Evolutionary conservation across 768 basidiomycete species (phyloP).

Genomic region (Fistulinella prunicolor): DNA sequence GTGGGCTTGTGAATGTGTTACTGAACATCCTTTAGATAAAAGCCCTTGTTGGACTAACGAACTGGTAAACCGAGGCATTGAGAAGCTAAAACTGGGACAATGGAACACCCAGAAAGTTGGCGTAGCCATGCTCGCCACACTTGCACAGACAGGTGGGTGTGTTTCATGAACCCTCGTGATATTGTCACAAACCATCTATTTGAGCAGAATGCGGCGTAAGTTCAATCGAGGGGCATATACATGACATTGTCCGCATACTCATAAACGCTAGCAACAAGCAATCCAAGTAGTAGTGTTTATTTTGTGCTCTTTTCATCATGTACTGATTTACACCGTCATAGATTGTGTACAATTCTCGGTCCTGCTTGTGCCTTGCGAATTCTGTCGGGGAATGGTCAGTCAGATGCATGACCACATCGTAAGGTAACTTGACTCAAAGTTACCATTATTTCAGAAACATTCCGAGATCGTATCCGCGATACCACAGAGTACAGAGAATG

Average conservation of each 20-base stretch:
- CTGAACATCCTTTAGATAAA: neutral
- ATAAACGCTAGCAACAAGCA: too few relatives aligned
- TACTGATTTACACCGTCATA: neutral
- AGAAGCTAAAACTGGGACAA: neutral
- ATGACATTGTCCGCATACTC: too few relatives aligned
- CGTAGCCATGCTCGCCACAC: neutral
- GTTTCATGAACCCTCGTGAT: neutral
- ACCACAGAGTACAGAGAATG: too few relatives aligned
- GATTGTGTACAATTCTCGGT: neutral
- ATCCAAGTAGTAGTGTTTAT: neutral
- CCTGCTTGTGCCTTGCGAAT: neutral
- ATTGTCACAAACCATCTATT: neutral
- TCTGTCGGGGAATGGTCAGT: neutral
- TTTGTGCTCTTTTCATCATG: neutral
- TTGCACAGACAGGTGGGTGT: neutral
- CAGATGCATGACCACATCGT: too few relatives aligned
- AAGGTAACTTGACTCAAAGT: too few relatives aligned
- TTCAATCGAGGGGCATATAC: neutral
- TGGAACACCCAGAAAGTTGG: neutral
- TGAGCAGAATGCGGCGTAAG: neutral
- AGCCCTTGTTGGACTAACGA: neutral
- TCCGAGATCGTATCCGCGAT: too few relatives aligned
- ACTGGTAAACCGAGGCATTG: neutral
- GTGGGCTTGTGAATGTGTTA: too few relatives aligned
- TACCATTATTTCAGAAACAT: too few relatives aligned